phyloP scores from a whole-genome alignment of 208 protist genomes.

The Hexamita inflata region DNA sequence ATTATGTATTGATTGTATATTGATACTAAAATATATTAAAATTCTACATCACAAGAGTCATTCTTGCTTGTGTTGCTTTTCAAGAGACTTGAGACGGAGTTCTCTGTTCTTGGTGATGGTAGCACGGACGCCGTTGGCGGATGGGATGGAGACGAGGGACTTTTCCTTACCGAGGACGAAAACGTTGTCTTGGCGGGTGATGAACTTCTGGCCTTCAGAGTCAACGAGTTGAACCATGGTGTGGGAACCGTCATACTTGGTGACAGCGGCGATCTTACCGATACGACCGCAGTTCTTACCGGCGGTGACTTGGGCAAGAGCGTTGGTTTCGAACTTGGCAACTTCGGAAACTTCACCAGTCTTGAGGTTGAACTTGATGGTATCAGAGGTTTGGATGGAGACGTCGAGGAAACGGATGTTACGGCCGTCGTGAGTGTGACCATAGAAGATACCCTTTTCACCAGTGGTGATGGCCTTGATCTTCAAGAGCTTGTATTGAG shows the following conservation, averaged over 20 bases:
- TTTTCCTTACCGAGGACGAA: conserved; percentile 88
- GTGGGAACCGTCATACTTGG: conserved; percentile 77
- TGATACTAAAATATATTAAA: no score
- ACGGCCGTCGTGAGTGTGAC: conserved; percentile 92
- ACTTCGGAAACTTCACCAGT: conserved; percentile 73
- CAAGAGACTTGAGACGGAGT: conserved; percentile 39
- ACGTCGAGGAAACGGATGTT: conserved; percentile 96
- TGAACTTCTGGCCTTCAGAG: conserved; percentile 68
- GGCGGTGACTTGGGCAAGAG: conserved; percentile 80
- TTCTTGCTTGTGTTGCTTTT: no score
- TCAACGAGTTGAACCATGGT: conserved; percentile 89
- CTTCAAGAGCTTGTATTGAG: conserved; percentile 81
- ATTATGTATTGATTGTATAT: no score
- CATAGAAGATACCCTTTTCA: conserved; percentile 73
- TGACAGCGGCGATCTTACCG: conserved; percentile 73
- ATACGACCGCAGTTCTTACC: conserved; percentile 92
- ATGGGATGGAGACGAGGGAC: conserved; percentile 75
- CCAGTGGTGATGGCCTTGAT: conserved; percentile 69
- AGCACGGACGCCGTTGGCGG: conserved; percentile 69
- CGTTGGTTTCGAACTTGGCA: conserved; percentile 65
- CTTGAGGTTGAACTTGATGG: conserved; percentile 83
- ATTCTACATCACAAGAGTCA: no score
- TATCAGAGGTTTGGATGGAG: conserved; percentile 76
- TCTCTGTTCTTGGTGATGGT: conserved; percentile 57
- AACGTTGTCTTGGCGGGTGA: conserved; percentile 87